Conservation (phyloP, 495 filamentous ascomycete species). For the Sporormia fimetaria region DNA sequence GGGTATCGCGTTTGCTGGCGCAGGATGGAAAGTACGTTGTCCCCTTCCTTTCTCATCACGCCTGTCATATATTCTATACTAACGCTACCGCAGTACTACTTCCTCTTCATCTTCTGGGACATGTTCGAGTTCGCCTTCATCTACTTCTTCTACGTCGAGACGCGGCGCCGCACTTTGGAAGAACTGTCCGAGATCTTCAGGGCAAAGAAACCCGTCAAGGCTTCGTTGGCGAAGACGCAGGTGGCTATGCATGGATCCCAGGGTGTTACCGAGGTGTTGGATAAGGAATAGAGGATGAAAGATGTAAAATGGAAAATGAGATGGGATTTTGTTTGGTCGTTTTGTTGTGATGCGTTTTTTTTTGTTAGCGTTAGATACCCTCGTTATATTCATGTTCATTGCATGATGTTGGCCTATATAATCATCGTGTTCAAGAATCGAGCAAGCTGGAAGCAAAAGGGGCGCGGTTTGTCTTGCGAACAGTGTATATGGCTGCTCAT, state of each 20-base stretch:
- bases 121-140: slow-evolving; percentile 38
- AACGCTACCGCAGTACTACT: slow-evolving; percentile 36
- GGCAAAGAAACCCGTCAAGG: slow-evolving; percentile 28
- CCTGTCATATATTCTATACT: background rate
- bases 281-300: no score
- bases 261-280: slow-evolving; percentile 24
- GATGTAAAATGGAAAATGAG: no score
- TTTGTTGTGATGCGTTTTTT: no score
- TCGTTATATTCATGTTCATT: no score
- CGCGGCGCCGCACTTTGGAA: slow-evolving; percentile 34
- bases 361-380: no score
- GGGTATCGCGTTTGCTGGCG: slow-evolving; percentile 45
- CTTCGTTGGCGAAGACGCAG: slow-evolving; percentile 18
- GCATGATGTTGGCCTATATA: no score
- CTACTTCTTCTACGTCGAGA: slow-evolving; percentile 34
- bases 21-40: slow-evolving; percentile 40
- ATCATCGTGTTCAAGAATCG: no score
- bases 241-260: slow-evolving; percentile 21
- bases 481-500: no score
- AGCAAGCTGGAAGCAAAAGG: no score
- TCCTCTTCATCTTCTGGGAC: slow-evolving; percentile 52
- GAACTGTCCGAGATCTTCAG: slow-evolving; percentile 31
- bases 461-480: no score
- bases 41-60: background rate
- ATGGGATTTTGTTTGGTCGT: no score